Evolutionary conservation across 257 asterid species (phyloP).

Genomic region (Solanum phureja): DNA sequence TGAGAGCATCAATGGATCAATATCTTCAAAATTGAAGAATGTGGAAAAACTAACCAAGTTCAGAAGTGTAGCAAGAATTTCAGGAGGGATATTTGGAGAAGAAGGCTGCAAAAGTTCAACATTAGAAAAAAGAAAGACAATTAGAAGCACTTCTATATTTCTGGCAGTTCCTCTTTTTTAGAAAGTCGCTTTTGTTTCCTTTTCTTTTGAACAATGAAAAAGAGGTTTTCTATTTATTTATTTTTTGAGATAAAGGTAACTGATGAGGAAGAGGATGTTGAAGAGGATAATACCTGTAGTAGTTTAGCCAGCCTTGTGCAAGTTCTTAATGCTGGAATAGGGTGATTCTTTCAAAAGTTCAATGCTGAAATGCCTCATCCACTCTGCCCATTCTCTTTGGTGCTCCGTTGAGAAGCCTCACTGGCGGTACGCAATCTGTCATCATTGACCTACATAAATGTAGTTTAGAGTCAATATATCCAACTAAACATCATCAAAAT

Average conservation of each 20-base stretch:
- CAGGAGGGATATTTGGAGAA: conserved; percentile 94
- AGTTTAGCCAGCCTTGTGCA: conserved; percentile 93
- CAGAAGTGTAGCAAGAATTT: conserved; percentile 91
- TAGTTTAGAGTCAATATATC: neutral
- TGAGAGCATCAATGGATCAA: neutral
- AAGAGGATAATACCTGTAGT: conserved; percentile 53
- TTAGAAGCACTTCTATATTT: neutral
- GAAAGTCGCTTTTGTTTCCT: neutral
- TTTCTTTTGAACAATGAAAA: neutral
- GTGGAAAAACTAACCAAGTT: conserved; percentile 55
- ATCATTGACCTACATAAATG: conserved; percentile 58
- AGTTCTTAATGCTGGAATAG: conserved; percentile 90
- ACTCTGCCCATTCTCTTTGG: conserved; percentile 97
- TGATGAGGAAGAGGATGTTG: neutral
- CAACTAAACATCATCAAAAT: neutral
- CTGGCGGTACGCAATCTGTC: conserved; percentile 78
- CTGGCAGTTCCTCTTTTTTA: neutral
- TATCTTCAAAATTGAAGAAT: neutral
- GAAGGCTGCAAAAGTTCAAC: conserved; percentile 57
- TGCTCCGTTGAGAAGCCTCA: conserved; percentile 98
- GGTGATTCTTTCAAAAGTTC: conserved; percentile 96
- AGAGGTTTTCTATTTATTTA: neutral
- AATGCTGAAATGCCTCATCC: conserved; percentile 99
- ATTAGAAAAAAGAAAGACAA: conserved; percentile 7
- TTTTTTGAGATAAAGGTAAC: neutral